Base-by-base conservation (phyloP, 306 rosid species). In the Senna siamea region DNA sequence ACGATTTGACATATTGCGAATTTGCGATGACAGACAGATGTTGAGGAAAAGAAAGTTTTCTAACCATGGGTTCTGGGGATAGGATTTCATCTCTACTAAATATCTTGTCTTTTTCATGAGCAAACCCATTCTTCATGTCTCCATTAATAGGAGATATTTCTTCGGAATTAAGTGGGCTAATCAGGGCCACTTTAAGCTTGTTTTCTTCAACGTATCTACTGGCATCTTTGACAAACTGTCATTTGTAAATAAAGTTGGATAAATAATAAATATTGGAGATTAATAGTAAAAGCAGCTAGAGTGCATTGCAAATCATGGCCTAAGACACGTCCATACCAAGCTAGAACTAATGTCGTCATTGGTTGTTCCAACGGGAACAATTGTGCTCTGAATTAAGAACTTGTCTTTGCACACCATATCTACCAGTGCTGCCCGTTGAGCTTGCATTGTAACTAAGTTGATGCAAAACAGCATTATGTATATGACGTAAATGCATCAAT, bases 361-460 rank as follows among this genome's bases (percentile, higher is more conserved):
- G 34, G 85, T 78, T 72, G 89, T 94, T 76, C 80, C 88, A 41
- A 66, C 77, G 58, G 89, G 57, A 79, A 94, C 97, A 43, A 75
- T 35, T 57, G 89, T 89, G 83, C 98, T 84, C 75, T 89, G 98
- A 76, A 94, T 81, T 84, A 94, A 83, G 75, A 94, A 94, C 88
- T 94, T 94, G 77, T 94, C 98, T 74, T 73, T 91, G 86, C 96
- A 91, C 32, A 76, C 90, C 85, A 89, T 46, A 79, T 91, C 98
- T 35, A 56, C 76, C 2, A 88, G 90, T 64, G 73, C 77, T 46
- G 68, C 78, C 73, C 76, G 76, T 68, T 66, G 94, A 60, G 92
- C 89, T 89, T 91, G 98, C 98, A 88, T 91, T 61, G 81, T 87
- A 79, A 94, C 98, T 94, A 56, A 62, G 66, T 82, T 43, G 51